A percentile compares a stretch with the other conserved stretches of the same genome.
Evolutionary conservation across 2,329 filamentous ascomycete species (phyloP).

Genomic region (Bisporella sp.): DNA sequence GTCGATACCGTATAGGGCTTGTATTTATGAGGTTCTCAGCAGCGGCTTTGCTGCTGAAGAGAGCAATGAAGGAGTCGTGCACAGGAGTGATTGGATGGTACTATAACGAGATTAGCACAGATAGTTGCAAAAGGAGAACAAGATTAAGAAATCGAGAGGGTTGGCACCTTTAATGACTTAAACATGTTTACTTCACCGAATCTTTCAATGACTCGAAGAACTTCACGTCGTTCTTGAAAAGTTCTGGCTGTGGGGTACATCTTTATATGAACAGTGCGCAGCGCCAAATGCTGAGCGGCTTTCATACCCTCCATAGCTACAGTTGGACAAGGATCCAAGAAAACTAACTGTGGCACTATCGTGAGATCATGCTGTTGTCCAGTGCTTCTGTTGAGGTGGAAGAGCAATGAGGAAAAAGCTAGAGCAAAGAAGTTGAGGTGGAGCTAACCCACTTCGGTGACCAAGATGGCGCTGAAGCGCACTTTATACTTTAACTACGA

Average conservation of each 20-base stretch:
- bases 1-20: conserved; percentile 22
- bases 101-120: not conserved
- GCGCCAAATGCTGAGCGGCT: not conserved
- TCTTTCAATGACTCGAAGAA: conserved; percentile 25
- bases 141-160: not conserved
- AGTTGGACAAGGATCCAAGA: too few species aligned
- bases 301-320: too few species aligned
- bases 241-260: conserved; percentile 22
- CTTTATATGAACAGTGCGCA: conserved; percentile 25
- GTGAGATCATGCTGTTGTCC: too few species aligned
- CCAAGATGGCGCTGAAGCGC: too few species aligned
- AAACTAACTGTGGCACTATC: too few species aligned
- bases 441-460: too few species aligned
- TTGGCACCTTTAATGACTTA: conserved; percentile 23
- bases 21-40: conserved; percentile 15
- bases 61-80: conserved; percentile 22
- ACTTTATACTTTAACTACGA: too few species aligned
- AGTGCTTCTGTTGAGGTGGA: too few species aligned
- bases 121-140: not conserved
- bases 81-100: conserved; percentile 10
- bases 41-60: conserved; percentile 18
- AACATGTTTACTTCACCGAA: conserved; percentile 28
- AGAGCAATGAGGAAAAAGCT: too few species aligned
- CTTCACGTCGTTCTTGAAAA: conserved; percentile 26
- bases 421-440: too few species aligned